Base-by-base conservation (phyloP, 257 asterid genomes). In the Hygrophila difformis region DNA sequence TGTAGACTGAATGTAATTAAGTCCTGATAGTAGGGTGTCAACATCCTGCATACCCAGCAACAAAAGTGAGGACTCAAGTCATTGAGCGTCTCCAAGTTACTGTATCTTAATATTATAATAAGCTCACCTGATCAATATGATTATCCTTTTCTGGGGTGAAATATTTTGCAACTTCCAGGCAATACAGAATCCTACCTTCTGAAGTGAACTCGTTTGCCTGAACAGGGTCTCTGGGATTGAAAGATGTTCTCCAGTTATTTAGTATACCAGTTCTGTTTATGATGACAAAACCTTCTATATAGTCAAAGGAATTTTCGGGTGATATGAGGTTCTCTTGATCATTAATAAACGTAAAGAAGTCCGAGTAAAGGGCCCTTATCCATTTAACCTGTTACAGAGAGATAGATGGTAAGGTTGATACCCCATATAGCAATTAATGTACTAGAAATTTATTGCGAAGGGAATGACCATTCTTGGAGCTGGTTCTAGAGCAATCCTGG, bases 161-260 rank as follows among this genome's bases (percentile, higher is more conserved):
- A 71, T 91, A 79, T 51, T 78, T 86, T 18, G 94, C 94, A 12
- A 76, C 73, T 66, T 91, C 99, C 17, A 91, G 67, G 82, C 99
- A 91, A 61, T 65, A 91, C 49, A 91, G 74, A 23, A 67, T 71
- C 60, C 64, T 86, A 9, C 93, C 95, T 7, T 86, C 96, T 0
- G 98, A 79, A 47, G 41, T 72, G 78, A 91, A 91, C 70, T 69
- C 62, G 62, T 47, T 55, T 56, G 93, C 88, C 41, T 47, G 74
- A 36, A 73, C 66, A 0, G 96, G 95, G 49, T 86, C 87, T 64
- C 74, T 72, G 15, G 99, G 93, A 53, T 67, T 69, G 73, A 86
- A 86, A 56, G 94, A 86, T 14, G 81, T 72, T 69, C 94, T 76
- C 96, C 99, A 91, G 65, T 69, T 78, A 61, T 80, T 82, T 17